These are phyloP conservation scores for Boeremia exigua DNA, from an alignment of 2,329 filamentous ascomycete species.

Conservation along the genomic window DNA sequence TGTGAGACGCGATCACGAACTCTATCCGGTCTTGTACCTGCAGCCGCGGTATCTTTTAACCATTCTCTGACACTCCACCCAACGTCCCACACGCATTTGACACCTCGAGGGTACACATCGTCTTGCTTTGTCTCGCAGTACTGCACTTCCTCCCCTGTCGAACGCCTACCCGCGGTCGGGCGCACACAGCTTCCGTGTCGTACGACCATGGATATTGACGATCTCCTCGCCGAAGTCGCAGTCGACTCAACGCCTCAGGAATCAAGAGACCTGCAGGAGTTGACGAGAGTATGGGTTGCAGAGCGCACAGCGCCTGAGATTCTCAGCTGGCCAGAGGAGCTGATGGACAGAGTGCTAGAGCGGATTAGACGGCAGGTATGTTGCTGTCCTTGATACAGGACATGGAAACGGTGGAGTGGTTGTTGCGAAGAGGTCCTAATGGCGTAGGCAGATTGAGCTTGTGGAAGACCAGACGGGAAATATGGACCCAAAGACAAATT, in stretches of 20 bases:
- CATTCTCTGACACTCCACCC: neutral
- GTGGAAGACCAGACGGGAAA: conserved; percentile 72
- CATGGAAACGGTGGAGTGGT: neutral
- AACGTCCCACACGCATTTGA: conserved; percentile 1
- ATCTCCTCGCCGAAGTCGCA: conserved; percentile 59
- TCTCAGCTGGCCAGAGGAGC: conserved; percentile 74
- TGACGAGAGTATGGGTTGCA: conserved; percentile 92
- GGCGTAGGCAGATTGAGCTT: conserved; percentile 52
- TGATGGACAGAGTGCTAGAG: conserved; percentile 83
- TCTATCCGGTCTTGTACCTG: conserved; percentile 3
- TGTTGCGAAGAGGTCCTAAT: conserved; percentile 22
- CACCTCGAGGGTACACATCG: neutral
- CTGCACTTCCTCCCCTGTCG: neutral
- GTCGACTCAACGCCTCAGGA: conserved; percentile 58
- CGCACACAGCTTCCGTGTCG: neutral
- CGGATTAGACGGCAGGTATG: conserved; percentile 51
- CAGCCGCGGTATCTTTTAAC: neutral
- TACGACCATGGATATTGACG: conserved; percentile 55
- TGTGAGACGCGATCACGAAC: conserved; percentile 7
- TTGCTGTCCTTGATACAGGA: neutral
- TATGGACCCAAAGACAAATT: conserved; percentile 90
- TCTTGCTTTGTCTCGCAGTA: neutral
- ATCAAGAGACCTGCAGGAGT: conserved; percentile 79
- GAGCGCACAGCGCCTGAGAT: conserved; percentile 90
- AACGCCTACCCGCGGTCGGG: neutral